A percentile compares a stretch with the other conserved stretches of the same genome.
Conservation (phyloP, 805 yeast genomes). For the Nakazawaea laoshanensis region DNA sequence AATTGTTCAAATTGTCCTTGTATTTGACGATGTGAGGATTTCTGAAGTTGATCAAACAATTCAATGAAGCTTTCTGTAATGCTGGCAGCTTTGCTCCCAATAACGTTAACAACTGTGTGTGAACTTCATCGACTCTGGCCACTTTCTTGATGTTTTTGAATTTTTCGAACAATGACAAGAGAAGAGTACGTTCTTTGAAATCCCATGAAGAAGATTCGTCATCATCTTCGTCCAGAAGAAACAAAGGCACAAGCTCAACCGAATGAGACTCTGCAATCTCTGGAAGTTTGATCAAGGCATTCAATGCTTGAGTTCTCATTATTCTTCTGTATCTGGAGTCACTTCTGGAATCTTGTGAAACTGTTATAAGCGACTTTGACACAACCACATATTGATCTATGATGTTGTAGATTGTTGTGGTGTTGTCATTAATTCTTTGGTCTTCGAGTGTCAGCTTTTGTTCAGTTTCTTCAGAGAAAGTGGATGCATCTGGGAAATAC, state of each 20-base stretch:
- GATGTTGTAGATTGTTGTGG: constrained; percentile 19
- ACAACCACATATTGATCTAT: constrained; percentile 25
- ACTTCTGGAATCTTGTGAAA: constrained; percentile 27
- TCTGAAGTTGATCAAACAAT: constrained; percentile 59
- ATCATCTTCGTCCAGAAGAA: constrained; percentile 27
- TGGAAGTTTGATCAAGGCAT: constrained; percentile 51
- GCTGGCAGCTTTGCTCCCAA: constrained; percentile 53
- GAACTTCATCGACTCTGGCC: constrained; percentile 43
- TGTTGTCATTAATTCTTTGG: constrained; percentile 32
- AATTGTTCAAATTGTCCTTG: constrained; percentile 59
- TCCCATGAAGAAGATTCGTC: constrained; percentile 26
- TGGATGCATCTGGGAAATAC: constrained; percentile 13
- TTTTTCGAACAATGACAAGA: constrained; percentile 54
- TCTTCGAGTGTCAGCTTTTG: constrained; percentile 26
- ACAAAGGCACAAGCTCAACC: constrained; percentile 44
- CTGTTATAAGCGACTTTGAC: constrained; percentile 27
- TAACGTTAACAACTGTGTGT: constrained; percentile 40
- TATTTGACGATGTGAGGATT: constrained; percentile 54
- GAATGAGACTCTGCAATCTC: constrained; percentile 61
- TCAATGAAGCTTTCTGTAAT: constrained; percentile 66
- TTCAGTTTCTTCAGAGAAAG: constrained; percentile 8
- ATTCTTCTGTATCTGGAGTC: constrained; percentile 30
- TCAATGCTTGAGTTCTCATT: constrained; percentile 48
- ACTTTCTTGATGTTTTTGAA: constrained; percentile 59
- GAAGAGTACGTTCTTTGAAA: constrained; percentile 42